phyloP scores from a whole-genome alignment of 148 eudicot species.

The Camellia japonica region DNA sequence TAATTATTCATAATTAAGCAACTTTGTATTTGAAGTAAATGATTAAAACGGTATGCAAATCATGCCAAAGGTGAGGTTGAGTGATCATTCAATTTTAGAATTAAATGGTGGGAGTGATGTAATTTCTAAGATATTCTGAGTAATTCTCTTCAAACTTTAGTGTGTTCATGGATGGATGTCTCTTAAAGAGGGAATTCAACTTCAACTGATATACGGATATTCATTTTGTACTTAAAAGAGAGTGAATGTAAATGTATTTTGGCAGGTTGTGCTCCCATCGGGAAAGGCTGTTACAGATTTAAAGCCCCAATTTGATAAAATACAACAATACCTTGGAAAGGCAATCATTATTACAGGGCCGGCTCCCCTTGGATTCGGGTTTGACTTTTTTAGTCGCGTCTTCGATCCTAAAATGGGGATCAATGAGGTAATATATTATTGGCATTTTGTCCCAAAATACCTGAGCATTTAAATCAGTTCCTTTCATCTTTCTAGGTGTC shows the following conservation, averaged over 20 bases:
- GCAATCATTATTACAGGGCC: slow-evolving; percentile 62
- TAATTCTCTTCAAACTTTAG: too few species aligned
- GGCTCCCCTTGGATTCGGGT: slow-evolving; percentile 61
- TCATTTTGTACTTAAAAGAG: not conserved
- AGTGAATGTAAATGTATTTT: slow-evolving; percentile 1
- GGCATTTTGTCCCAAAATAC: not conserved
- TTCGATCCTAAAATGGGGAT: slow-evolving; percentile 67
- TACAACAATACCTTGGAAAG: slow-evolving; percentile 47
- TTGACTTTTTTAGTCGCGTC: slow-evolving; percentile 68
- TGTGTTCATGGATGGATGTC: not conserved
- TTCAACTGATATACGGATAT: not conserved
- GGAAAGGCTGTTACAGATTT: slow-evolving; percentile 50
- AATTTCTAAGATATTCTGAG: not conserved
- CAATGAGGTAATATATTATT: slow-evolving; percentile 43
- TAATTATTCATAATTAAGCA: not conserved
- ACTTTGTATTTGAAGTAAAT: not conserved
- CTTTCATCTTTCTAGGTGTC: not conserved
- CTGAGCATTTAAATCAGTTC: not conserved
- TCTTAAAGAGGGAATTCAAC: too few species aligned
- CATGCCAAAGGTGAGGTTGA: too few species aligned
- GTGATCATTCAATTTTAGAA: not conserved
- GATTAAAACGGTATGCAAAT: too few species aligned
- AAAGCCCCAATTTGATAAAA: slow-evolving; percentile 50
- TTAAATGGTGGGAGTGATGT: not conserved
- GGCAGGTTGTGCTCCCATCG: slow-evolving; percentile 65